Percentiles rank a stretch among this genome's conserved stretches.
Evolutionary conservation across 1,284 basidiomycete species (phyloP).

Genomic region (Cutaneotrichosporon sp.): DNA sequence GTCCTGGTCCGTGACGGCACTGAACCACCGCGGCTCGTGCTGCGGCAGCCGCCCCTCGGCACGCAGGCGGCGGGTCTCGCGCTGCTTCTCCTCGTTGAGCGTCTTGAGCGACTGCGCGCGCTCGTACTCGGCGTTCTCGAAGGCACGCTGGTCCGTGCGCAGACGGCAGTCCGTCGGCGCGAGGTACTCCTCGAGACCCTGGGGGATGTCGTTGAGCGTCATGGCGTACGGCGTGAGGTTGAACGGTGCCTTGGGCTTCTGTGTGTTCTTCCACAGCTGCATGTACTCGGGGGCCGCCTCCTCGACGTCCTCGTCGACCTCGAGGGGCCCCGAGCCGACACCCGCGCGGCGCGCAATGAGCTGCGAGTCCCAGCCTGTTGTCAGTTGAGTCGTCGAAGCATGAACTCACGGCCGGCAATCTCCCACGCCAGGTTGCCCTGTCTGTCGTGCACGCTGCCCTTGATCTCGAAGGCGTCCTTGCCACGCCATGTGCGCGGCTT

Average conservation of each 20-base stretch:
- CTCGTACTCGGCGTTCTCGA: conserved; percentile 89
- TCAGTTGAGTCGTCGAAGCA: conserved; percentile 4
- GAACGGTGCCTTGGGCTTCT: conserved; percentile 80
- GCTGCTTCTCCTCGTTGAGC: conserved; percentile 84
- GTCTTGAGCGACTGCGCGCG: conserved; percentile 83
- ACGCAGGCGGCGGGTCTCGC: conserved; percentile 70
- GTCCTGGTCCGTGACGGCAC: conserved; percentile 72
- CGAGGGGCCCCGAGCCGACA: conserved; percentile 63
- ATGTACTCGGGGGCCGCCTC: conserved; percentile 50
- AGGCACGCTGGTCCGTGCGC: conserved; percentile 92
- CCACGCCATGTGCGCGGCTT: conserved; percentile 95
- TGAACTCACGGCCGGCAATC: conserved; percentile 72
- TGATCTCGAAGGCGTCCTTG: conserved; percentile 88
- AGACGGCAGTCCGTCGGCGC: conserved; percentile 92
- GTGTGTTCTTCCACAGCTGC: conserved; percentile 86
- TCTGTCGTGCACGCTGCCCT: conserved; percentile 74
- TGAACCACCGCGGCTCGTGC: conserved; percentile 84
- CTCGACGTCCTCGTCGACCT: conserved; percentile 34
- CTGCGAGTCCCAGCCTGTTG: conserved; percentile 82
- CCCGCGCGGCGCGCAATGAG: conserved; percentile 81
- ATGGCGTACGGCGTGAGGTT: conserved; percentile 95
- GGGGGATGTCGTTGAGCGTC: conserved; percentile 63
- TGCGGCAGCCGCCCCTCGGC: conserved; percentile 72
- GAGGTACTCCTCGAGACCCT: conserved; percentile 67
- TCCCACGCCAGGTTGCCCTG: conserved; percentile 74